Percentiles rank a stretch among this genome's conserved stretches.
Conservation (phyloP, 2,329 filamentous ascomycete genomes). For the Ascochyta clinopodiicola region DNA sequence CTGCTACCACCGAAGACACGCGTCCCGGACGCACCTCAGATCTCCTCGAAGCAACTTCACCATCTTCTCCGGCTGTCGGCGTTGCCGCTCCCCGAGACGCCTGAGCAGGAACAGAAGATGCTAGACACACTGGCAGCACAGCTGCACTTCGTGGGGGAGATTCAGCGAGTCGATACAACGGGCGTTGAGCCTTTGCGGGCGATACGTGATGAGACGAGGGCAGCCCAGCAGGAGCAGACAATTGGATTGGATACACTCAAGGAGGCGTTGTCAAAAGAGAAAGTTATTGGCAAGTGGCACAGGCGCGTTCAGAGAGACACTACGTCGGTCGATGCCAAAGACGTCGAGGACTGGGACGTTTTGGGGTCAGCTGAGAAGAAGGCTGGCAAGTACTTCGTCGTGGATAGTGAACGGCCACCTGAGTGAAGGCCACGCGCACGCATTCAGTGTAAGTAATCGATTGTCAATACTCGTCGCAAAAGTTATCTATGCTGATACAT, state of each 20-base stretch:
- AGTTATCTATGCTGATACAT: neutral
- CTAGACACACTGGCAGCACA: conserved; percentile 79
- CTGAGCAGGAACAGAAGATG: conserved; percentile 72
- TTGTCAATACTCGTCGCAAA: neutral
- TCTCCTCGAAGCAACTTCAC: conserved; percentile 73
- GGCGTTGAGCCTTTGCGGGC: conserved; percentile 76
- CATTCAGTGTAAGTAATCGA: neutral
- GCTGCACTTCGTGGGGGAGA: conserved; percentile 86
- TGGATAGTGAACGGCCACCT: conserved; percentile 64
- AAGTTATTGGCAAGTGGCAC: conserved; percentile 61
- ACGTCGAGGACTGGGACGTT: conserved; percentile 73
- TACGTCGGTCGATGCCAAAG: conserved; percentile 49
- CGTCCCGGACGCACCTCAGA: conserved; percentile 45
- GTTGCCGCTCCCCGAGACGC: conserved; percentile 72
- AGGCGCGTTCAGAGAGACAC: conserved; percentile 58
- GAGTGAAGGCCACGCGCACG: conserved; percentile 23
- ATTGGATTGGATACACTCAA: conserved; percentile 65
- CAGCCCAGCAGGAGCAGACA: conserved; percentile 62
- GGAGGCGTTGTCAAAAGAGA: conserved; percentile 66
- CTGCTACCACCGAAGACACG: conserved; percentile 63
- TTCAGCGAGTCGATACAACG: conserved; percentile 78
- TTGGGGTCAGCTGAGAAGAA: conserved; percentile 70
- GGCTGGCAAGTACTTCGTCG: conserved; percentile 77
- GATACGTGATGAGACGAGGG: conserved; percentile 78
- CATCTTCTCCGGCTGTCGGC: conserved; percentile 91